Conservation (phyloP, 371 early-diverging fungal genomes). For the Mucor piriformis region DNA sequence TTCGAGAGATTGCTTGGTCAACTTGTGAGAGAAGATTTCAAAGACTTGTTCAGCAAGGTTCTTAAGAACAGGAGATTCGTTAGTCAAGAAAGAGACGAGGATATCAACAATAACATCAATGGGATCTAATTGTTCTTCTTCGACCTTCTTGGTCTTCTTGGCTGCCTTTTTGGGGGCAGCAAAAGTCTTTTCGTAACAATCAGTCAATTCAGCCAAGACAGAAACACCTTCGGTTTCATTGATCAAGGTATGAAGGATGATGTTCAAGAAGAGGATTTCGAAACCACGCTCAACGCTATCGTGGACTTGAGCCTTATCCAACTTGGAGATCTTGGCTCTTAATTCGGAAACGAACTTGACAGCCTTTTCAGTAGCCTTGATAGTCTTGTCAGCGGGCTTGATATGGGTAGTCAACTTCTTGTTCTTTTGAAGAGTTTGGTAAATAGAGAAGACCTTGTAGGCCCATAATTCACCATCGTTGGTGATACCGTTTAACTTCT, state of each 20-base stretch:
- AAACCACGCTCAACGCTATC: slow-evolving; percentile 66
- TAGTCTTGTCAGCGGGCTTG: slow-evolving; percentile 20
- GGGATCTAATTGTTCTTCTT: slow-evolving; percentile 68
- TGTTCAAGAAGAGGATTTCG: slow-evolving; percentile 70
- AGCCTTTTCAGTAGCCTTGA: slow-evolving; percentile 26
- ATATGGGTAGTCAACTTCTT: slow-evolving; percentile 31
- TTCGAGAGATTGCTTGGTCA: slow-evolving; percentile 77
- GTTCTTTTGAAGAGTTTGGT: slow-evolving; percentile 52
- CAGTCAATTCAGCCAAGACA: slow-evolving; percentile 69
- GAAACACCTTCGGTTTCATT: slow-evolving; percentile 69
- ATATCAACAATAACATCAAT: slow-evolving; percentile 92
- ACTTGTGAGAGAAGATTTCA: slow-evolving; percentile 73
- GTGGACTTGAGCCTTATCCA: slow-evolving; percentile 41
- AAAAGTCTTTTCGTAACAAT: slow-evolving; percentile 74
- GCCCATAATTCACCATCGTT: slow-evolving; percentile 69
- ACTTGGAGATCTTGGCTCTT: slow-evolving; percentile 28
- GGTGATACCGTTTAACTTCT: slow-evolving; percentile 59
- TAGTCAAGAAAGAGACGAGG: slow-evolving; percentile 84
- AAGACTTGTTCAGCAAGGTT: slow-evolving; percentile 83
- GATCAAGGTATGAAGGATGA: slow-evolving; percentile 64
- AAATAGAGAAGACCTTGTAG: slow-evolving; percentile 54
- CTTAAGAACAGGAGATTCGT: slow-evolving; percentile 78
- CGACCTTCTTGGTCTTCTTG: slow-evolving; percentile 27
- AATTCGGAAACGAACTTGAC: slow-evolving; percentile 23
- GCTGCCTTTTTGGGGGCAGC: slow-evolving; percentile 34